phyloP scores from a whole-genome alignment of 2,329 filamentous ascomycete genomes.

The Claviceps digitariae region DNA sequence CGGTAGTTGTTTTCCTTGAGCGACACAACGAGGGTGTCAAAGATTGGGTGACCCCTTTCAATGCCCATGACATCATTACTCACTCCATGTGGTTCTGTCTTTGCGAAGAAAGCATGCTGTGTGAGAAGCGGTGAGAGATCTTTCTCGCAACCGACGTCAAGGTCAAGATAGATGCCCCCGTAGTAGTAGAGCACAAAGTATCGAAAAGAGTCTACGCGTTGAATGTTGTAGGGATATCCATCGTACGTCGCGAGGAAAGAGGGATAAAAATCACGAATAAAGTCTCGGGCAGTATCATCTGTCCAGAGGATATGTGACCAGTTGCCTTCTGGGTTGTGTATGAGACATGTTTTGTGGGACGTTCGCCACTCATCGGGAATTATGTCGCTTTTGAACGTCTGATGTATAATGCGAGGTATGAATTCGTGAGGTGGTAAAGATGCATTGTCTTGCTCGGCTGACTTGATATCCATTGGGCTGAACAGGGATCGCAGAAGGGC shows the following conservation, averaged over 20 bases:
- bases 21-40: not conserved
- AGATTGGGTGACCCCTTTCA: not conserved
- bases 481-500: not conserved
- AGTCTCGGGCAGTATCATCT: constrained; percentile 52
- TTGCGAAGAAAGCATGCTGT: not conserved
- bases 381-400: constrained; percentile 1
- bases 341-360: not conserved
- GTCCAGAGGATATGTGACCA: constrained; percentile 49
- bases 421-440: not conserved
- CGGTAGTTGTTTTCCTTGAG: not conserved
- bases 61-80: constrained; percentile 1
- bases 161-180: constrained; percentile 69
- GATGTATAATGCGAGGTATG: constrained; percentile 3
- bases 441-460: too few species aligned
- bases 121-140: not conserved
- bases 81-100: not conserved
- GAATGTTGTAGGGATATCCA: constrained; percentile 60
- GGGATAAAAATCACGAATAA: constrained; percentile 60
- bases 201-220: constrained; percentile 64
- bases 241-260: constrained; percentile 69
- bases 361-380: not conserved
- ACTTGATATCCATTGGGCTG: not conserved
- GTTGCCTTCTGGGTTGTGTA: not conserved
- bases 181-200: constrained; percentile 69
- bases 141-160: constrained; percentile 34